These are phyloP conservation scores for Suillus sp. DNA, from an alignment of 768 basidiomycete species.

Conservation along the genomic window DNA sequence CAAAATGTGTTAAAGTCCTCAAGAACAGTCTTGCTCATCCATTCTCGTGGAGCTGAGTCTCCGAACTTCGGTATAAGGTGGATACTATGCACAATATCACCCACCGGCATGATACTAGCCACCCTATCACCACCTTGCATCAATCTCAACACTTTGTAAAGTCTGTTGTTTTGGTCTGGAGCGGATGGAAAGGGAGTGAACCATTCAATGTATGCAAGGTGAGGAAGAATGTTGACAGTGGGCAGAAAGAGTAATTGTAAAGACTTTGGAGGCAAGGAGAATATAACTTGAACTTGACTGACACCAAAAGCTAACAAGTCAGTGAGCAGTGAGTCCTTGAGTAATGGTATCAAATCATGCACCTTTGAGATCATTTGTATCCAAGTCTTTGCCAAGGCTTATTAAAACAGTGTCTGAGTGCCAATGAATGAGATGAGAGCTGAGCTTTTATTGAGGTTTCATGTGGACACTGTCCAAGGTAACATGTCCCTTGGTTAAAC, in stretches of 20 bases:
- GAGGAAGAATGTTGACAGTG: conserved; percentile 23
- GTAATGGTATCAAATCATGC: neutral
- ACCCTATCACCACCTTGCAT: neutral
- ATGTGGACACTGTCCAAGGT: too few species aligned
- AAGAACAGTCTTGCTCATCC: conserved; percentile 23
- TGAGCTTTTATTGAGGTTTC: too few species aligned
- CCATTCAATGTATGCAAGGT: conserved; percentile 17
- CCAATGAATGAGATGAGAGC: neutral
- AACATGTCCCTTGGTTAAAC: too few species aligned
- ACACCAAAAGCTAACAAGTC: conserved; percentile 4
- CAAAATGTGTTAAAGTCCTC: neutral
- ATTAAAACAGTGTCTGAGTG: neutral
- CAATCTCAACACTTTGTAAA: conserved; percentile 29
- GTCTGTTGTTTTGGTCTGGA: conserved; percentile 23
- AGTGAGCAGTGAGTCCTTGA: neutral
- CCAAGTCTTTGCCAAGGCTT: neutral
- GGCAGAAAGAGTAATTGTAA: conserved; percentile 18
- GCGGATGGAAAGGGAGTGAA: conserved; percentile 25
- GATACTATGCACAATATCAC: conserved; percentile 24
- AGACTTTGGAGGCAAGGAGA: conserved; percentile 15
- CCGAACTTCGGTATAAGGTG: conserved; percentile 40
- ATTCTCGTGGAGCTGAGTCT: conserved; percentile 26
- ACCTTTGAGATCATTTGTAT: conserved; percentile 1
- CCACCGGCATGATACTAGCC: conserved; percentile 17
- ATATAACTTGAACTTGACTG: conserved; percentile 14